phyloP scores from a whole-genome alignment of 495 filamentous ascomycete species.

The Daldinia childiae region DNA sequence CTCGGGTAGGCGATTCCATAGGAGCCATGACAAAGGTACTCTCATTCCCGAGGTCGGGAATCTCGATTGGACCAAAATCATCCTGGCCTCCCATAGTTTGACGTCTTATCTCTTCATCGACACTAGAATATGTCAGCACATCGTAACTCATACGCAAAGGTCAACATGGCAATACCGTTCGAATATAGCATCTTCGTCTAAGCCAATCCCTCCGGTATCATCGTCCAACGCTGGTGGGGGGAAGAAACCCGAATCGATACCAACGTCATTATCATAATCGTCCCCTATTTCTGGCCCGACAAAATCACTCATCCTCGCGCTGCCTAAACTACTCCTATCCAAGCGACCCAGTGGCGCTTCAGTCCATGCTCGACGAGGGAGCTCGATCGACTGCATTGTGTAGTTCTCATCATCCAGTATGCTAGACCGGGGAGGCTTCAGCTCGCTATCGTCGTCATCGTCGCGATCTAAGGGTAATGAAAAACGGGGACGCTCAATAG shows the following conservation, averaged over 20 bases:
- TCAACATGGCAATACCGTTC: conserved; percentile 51
- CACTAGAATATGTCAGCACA: conserved; percentile 41
- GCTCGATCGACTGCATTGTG: conserved; percentile 74
- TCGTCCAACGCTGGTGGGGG: conserved; percentile 51
- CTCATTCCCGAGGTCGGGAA: conserved; percentile 56
- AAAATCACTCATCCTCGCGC: conserved; percentile 69
- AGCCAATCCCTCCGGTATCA: conserved; percentile 50
- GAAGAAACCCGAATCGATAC: conserved; percentile 60
- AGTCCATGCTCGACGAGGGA: conserved; percentile 67
- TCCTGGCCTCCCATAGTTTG: conserved; percentile 51
- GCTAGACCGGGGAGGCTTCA: conserved; percentile 69
- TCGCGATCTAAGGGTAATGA: conserved; percentile 74
- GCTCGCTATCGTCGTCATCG: conserved; percentile 66
- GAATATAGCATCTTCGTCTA: conserved; percentile 50
- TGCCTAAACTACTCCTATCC: conserved; percentile 63
- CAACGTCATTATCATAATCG: conserved; percentile 61
- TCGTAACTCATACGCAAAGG: neutral
- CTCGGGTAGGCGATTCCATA: conserved; percentile 40
- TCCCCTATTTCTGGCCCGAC: conserved; percentile 51
- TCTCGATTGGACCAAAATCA: conserved; percentile 57
- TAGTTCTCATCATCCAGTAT: conserved; percentile 74
- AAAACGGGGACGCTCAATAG: conserved; percentile 67
- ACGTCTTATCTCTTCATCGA: conserved; percentile 50
- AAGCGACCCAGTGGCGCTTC: conserved; percentile 61
- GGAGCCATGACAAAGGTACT: conserved; percentile 56